Evolutionary conservation across 768 basidiomycete genomes (phyloP).

Genomic region (Suillus ampliporus): DNA sequence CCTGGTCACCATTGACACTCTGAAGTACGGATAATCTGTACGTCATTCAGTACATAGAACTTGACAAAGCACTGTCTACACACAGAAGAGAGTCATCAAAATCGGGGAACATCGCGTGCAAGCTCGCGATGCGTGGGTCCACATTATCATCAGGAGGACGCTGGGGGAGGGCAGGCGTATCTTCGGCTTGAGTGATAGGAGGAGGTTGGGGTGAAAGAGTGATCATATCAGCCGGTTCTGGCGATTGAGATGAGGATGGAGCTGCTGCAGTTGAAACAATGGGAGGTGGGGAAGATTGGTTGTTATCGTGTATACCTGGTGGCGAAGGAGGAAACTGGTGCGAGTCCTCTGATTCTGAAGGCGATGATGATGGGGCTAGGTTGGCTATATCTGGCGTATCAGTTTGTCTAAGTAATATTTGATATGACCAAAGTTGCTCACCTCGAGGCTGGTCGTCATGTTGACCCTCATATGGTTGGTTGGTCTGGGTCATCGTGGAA

Average conservation of each 20-base stretch:
- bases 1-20: slow-evolving; percentile 72
- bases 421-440: neutral
- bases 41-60: slow-evolving; percentile 6
- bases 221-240: slow-evolving; percentile 3
- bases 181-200: neutral
- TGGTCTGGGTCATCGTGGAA: slow-evolving; percentile 1
- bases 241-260: neutral
- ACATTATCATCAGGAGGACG: slow-evolving; percentile 1
- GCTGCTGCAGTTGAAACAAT: neutral
- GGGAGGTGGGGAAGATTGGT: neutral
- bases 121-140: slow-evolving; percentile 56
- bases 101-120: slow-evolving; percentile 79
- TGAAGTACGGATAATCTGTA: slow-evolving; percentile 71
- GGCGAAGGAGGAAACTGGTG: slow-evolving; percentile 4
- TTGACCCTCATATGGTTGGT: neutral
- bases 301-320: slow-evolving; percentile 4
- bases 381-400: slow-evolving; percentile 9
- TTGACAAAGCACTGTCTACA: slow-evolving; percentile 27
- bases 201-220: slow-evolving; percentile 1
- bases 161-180: neutral
- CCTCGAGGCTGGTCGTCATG: slow-evolving; percentile 2
- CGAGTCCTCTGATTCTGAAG: slow-evolving; percentile 2
- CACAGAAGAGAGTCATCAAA: slow-evolving; percentile 78
- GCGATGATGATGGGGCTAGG: neutral
- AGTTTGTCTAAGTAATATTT: neutral